These are phyloP conservation scores for Pseudozyma sp. DNA, from an alignment of 1,284 basidiomycete genomes.

Conservation along the genomic window DNA sequence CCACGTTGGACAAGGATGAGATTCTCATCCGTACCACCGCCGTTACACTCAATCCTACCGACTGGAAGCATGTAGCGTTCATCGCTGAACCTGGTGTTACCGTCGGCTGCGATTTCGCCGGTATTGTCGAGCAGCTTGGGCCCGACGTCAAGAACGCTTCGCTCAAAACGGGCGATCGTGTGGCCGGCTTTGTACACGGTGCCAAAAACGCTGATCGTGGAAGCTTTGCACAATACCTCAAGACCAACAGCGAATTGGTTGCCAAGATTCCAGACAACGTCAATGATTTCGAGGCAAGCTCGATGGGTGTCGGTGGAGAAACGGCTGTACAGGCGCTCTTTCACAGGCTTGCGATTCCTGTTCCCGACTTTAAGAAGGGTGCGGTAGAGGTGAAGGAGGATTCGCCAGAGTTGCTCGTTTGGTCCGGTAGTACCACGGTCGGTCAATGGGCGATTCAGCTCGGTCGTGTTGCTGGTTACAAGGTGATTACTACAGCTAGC, in stretches of 20 bases:
- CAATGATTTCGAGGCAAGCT: slow-evolving; percentile 40
- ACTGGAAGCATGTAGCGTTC: slow-evolving; percentile 69
- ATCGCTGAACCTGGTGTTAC: slow-evolving; percentile 69
- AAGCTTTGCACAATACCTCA: slow-evolving; percentile 69
- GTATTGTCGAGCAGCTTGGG: slow-evolving; percentile 73
- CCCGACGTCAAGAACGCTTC: slow-evolving; percentile 51
- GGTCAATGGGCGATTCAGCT: slow-evolving; percentile 72
- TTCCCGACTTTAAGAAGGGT: slow-evolving; percentile 35
- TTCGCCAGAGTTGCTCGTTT: slow-evolving; percentile 70
- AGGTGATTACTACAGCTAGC: slow-evolving; percentile 71
- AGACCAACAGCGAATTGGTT: slow-evolving; percentile 51
- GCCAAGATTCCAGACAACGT: slow-evolving; percentile 56
- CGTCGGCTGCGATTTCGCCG: slow-evolving; percentile 75
- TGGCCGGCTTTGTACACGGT: slow-evolving; percentile 73
- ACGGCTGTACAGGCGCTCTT: slow-evolving; percentile 62
- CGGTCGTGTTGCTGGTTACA: slow-evolving; percentile 71
- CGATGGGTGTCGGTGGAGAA: slow-evolving; percentile 59
- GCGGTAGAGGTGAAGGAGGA: slow-evolving; percentile 37
- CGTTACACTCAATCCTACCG: slow-evolving; percentile 66
- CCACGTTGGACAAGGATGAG: slow-evolving; percentile 46
- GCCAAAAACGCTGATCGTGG: slow-evolving; percentile 67
- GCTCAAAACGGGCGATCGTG: slow-evolving; percentile 74
- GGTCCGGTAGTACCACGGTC: slow-evolving; percentile 73
- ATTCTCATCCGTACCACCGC: slow-evolving; percentile 54
- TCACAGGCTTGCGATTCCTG: slow-evolving; percentile 34